Conservation (phyloP, 129 eudicot species). For the Rutidosis leptorrhynchoides region DNA sequence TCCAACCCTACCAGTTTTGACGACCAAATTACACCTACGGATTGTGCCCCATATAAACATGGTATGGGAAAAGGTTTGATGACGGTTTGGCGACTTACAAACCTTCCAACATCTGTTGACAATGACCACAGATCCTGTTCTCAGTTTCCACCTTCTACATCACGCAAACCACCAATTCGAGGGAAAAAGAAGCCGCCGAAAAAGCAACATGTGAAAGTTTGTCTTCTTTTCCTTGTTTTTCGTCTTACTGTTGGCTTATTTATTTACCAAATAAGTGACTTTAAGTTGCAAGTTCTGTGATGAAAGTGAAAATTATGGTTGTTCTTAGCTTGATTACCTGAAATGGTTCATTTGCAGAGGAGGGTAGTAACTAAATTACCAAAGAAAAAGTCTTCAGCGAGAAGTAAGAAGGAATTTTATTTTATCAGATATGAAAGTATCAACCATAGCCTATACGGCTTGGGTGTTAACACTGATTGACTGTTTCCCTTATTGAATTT, state of each 20-base stretch:
- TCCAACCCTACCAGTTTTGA: conserved; percentile 35
- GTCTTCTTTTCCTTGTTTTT: conserved; percentile 27
- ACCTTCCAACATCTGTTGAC: conserved; percentile 35
- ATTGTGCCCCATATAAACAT: conserved; percentile 42
- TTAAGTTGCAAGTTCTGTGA: conserved; percentile 12
- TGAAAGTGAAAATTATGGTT: conserved; percentile 10
- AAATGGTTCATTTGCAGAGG: conserved; percentile 42
- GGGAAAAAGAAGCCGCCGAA: conserved; percentile 50
- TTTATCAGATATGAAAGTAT: neutral
- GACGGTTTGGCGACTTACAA: conserved; percentile 47
- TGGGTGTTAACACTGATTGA: conserved; percentile 10
- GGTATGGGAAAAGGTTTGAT: conserved; percentile 94
- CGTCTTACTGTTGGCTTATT: neutral
- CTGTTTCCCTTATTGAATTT: conserved; percentile 15
- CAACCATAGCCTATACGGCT: conserved; percentile 2
- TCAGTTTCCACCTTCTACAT: conserved; percentile 28
- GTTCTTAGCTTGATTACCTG: conserved; percentile 18
- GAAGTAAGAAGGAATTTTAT: conserved; percentile 49
- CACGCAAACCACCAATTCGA: conserved; percentile 31
- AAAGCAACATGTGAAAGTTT: conserved; percentile 47
- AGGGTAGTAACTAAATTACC: conserved; percentile 43
- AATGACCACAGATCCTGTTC: conserved; percentile 30
- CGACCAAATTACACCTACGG: conserved; percentile 31
- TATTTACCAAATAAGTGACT: conserved; percentile 17
- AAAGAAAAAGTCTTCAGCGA: conserved; percentile 51